These are phyloP conservation scores for Akanthomyces muscarius DNA, from an alignment of 2,329 filamentous ascomycete species.

Conservation along the genomic window DNA sequence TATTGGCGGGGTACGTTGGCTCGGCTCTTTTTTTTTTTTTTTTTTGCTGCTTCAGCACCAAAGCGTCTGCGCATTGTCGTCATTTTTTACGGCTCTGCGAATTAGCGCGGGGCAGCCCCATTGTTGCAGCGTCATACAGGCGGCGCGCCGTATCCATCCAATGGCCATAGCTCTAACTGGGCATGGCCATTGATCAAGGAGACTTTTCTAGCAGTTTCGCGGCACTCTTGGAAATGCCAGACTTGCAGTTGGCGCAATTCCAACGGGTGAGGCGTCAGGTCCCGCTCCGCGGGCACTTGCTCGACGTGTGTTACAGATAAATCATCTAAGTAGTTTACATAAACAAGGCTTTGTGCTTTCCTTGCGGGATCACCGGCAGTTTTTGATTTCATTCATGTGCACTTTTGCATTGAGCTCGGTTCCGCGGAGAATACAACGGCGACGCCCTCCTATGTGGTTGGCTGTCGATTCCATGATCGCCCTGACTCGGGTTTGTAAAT, in stretches of 20 bases:
- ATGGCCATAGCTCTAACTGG: no score
- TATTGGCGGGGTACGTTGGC: slow-evolving; percentile 6
- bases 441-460: neutral
- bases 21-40: slow-evolving; percentile 7
- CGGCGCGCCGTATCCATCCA: neutral
- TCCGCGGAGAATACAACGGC: neutral
- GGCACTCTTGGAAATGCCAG: neutral
- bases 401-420: no score
- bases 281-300: neutral
- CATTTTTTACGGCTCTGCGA: neutral
- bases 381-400: no score
- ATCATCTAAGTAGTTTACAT: neutral
- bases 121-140: neutral
- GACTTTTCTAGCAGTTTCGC: neutral
- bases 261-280: neutral
- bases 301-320: neutral
- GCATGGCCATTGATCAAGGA: no score
- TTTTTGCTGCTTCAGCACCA: no score
- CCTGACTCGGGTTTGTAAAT: neutral
- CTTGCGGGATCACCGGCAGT: no score
- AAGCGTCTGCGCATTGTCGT: neutral
- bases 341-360: no score
- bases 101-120: slow-evolving; percentile 10
- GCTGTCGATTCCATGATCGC: neutral
- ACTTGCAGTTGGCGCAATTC: neutral